phyloP scores from a whole-genome alignment of 345 rosid genomes.

The Salix exigua region DNA sequence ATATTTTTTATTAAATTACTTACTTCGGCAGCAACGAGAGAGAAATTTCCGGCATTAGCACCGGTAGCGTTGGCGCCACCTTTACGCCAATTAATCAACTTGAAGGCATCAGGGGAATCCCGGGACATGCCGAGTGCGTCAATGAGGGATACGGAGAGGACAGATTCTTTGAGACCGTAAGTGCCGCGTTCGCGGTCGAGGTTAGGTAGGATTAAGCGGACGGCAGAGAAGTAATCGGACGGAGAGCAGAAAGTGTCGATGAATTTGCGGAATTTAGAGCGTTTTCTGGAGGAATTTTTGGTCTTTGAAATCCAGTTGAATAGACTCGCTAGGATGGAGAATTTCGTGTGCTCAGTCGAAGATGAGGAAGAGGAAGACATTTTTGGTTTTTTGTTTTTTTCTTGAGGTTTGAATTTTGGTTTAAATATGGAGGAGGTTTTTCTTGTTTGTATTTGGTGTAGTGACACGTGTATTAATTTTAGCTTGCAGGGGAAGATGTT shows the following conservation, averaged over 20 bases:
- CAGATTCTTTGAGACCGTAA: slow-evolving; percentile 91
- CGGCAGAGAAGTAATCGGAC: slow-evolving; percentile 59
- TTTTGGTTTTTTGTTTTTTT: neutral
- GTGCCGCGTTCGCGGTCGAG: slow-evolving; percentile 88
- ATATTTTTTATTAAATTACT: neutral
- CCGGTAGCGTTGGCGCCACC: slow-evolving; percentile 65
- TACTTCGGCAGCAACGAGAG: slow-evolving; percentile 79
- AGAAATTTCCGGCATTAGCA: slow-evolving; percentile 74
- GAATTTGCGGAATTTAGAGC: slow-evolving; percentile 84
- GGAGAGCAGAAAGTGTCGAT: slow-evolving; percentile 79
- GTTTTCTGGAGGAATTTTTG: slow-evolving; percentile 63
- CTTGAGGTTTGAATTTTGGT: neutral
- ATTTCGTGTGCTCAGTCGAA: slow-evolving; percentile 38
- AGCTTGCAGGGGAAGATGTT: no score
- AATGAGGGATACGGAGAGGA: slow-evolving; percentile 75
- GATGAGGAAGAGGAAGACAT: slow-evolving; percentile 6
- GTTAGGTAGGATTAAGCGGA: slow-evolving; percentile 72
- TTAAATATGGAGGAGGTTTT: neutral
- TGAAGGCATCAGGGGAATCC: slow-evolving; percentile 80
- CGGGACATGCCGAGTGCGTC: slow-evolving; percentile 87
- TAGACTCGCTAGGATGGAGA: slow-evolving; percentile 69
- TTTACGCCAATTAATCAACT: slow-evolving; percentile 93
- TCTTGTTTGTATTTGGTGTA: no score
- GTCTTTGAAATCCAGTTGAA: slow-evolving; percentile 87
- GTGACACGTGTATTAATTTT: no score